Evolutionary conservation across 139 green algal genomes (phyloP), one percentile per base, ranked within the genome.

Genomic region (Chlorella vulgaris): DNA sequence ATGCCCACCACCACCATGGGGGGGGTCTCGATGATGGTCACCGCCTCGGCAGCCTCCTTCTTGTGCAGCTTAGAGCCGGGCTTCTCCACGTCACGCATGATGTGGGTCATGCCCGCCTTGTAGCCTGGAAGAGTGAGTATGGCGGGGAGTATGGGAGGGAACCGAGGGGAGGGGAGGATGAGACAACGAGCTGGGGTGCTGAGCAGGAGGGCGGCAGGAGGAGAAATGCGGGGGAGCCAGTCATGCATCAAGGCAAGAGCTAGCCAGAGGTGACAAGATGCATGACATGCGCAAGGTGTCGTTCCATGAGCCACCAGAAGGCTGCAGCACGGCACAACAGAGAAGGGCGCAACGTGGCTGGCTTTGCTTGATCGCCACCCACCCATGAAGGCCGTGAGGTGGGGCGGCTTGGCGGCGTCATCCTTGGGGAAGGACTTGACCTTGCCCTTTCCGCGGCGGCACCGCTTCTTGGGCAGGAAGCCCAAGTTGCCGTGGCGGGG

Each of bases 41-140:
- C 97, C 28, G 94, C 86, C 92, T 99, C 97, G 86, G 89, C 94
- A 19, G 94, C 93, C 93, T 99, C 97, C 95, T 99, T 99, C 95
- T 99, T 99, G 93, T 99, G 97, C 70, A 98, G 91, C 94, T 99
- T 99, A 88, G 94, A 98, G 79, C 96, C 96, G 10, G 96, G 96
- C 94, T 98, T 98, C 75, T 99, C 96, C 61, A 99, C 96, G 76
- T 99, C 97, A 74, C 97, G 95, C 43, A 98, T 77, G 81, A 99
- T 98, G 93, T 99, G 97, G 53, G 96, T 99, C 93, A 97, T 98
- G 89, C 97, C 96, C 67, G 93, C 92, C 88, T 95, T 95, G 90
- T 92, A 92, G 74, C 74, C 77, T 82, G 77, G 63, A 55, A 24
- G 5, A 18, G 50, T 38, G 33, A 21, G 38, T 19, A 10, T 7